Evolutionary conservation across 2,329 filamentous ascomycete genomes (phyloP).

Genomic region (Pseudomassariella vexata): DNA sequence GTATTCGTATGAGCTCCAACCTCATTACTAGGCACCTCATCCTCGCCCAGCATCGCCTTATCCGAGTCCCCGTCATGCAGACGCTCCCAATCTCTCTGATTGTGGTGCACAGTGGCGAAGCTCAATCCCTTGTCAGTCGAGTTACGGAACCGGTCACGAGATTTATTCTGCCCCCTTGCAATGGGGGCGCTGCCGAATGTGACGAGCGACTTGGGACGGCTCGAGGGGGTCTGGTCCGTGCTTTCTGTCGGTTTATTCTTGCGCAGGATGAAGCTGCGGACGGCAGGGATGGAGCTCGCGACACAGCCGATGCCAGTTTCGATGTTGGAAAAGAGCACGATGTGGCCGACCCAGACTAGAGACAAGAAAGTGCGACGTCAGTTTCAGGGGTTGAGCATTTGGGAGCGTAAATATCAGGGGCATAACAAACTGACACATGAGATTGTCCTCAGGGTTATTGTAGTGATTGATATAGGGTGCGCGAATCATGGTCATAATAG

Average conservation of each 20-base stretch:
- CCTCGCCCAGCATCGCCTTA: constrained; percentile 4
- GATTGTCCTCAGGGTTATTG: not conserved
- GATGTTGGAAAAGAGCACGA: constrained; percentile 12
- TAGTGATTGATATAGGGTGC: constrained; percentile 8
- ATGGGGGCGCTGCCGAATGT: constrained; percentile 9
- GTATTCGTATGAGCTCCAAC: constrained; percentile 13
- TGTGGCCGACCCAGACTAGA: constrained; percentile 8
- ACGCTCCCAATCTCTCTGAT: constrained; percentile 9
- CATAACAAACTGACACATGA: constrained; percentile 9
- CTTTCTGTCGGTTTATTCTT: not conserved
- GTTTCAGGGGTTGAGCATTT: no score
- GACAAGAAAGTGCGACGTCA: not conserved
- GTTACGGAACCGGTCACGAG: constrained; percentile 7
- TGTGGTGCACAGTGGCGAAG: constrained; percentile 8
- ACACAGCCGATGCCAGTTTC: constrained; percentile 12
- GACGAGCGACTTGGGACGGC: constrained; percentile 2
- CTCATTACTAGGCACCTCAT: not conserved
- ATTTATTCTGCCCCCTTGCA: not conserved
- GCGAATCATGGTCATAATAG: constrained; percentile 12
- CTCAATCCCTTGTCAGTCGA: constrained; percentile 10
- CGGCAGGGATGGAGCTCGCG: constrained; percentile 10
- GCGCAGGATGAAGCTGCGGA: constrained; percentile 9
- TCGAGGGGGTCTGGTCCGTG: not conserved
- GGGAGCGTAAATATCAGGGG: no score
- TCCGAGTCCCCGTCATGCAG: constrained; percentile 4